Evolutionary conservation across 2,329 filamentous ascomycete species (phyloP), one percentile per base, ranked within the genome.

Genomic region (Colletotrichum musae): DNA sequence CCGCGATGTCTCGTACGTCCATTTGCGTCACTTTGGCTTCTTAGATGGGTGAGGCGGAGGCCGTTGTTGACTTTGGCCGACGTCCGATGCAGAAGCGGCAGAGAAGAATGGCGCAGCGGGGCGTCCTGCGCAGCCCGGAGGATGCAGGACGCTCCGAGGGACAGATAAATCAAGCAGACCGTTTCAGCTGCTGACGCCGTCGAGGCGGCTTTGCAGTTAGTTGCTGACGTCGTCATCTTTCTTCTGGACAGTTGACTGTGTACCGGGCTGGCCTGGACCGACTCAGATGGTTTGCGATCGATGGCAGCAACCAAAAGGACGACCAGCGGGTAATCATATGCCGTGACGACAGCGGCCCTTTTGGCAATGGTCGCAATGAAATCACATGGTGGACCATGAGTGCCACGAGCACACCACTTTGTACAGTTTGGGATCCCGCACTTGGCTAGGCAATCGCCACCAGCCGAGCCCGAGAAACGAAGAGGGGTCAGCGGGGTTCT

Each of bases 401-500:
- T 65, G 61, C 48, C 41, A 54, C 61, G 16, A 54, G 28, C 60
- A 58, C 47, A 64, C 60, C 60, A 36, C 60, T n/a, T 47, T 13
- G 39, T 28, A 16, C n/a, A 15, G 61, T 36, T 32, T 48, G 50
- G 56, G 43, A 61, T 36, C 57, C 50, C 58, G 28, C 41, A 50
- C 36, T 57, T 66, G 62, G 67, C 56, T 24, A 62, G 15, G 26
- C 24, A 60, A 47, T 66, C 62, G 67, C 67, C 67, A 66, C 62
- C 62, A 45, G 43, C 45, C 48, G 41, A 60, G 43, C 18, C 26
- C 58, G 28, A 50, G 21, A 50, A 16, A 28, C n/a, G 28, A 45
- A 24, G 56, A 60, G 54, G 62, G 62, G 47, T 66, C 51, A 45
- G 50, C 54, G 45, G 54, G 59, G 65, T 64, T 43, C 21, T n/a